Conservation (phyloP, 2,329 filamentous ascomycete genomes). For the Acephala macrosclerotiorum region DNA sequence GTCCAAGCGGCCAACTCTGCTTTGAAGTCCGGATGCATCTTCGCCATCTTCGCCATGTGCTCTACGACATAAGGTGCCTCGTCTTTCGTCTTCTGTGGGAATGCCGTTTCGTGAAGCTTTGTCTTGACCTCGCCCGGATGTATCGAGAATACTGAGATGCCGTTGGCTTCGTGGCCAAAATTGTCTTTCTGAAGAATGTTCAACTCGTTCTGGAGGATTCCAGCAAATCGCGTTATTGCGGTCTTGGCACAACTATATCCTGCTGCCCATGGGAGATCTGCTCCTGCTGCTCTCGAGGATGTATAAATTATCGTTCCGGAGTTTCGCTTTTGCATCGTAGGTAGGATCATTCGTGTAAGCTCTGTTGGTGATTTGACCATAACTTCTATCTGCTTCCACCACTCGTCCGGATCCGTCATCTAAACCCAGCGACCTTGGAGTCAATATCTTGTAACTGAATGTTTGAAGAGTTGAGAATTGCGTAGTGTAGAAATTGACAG, state of each 20-base stretch:
- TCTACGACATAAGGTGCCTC: conserved; percentile 33
- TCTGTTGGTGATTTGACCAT: conserved; percentile 34
- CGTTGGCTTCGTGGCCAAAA: conserved; percentile 24
- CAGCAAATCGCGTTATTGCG: conserved; percentile 31
- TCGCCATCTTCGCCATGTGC: conserved; percentile 30
- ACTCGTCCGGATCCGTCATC: conserved; percentile 31
- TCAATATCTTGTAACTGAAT: no score
- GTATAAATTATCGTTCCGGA: conserved; percentile 32
- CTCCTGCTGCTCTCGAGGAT: conserved; percentile 30
- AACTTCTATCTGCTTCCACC: conserved; percentile 33
- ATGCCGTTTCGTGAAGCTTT: conserved; percentile 29
- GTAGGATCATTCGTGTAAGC: conserved; percentile 32
- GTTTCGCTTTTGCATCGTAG: conserved; percentile 29
- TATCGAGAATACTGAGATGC: conserved; percentile 33
- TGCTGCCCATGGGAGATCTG: conserved; percentile 33
- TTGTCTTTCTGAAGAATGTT: conserved; percentile 27
- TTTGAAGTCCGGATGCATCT: conserved; percentile 29
- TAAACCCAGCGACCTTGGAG: no score
- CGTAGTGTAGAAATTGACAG: no score
- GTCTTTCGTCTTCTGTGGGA: conserved; percentile 31
- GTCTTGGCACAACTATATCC: conserved; percentile 34
- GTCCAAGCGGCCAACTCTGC: conserved; percentile 33
- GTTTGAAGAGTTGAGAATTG: no score
- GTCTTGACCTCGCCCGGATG: conserved; percentile 34
- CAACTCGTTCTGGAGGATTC: conserved; percentile 30